A percentile compares a stretch with the other conserved stretches of the same genome.
phyloP scores from a whole-genome alignment of 2,329 filamentous ascomycete species.

The Fusarium chlamydosporum region DNA sequence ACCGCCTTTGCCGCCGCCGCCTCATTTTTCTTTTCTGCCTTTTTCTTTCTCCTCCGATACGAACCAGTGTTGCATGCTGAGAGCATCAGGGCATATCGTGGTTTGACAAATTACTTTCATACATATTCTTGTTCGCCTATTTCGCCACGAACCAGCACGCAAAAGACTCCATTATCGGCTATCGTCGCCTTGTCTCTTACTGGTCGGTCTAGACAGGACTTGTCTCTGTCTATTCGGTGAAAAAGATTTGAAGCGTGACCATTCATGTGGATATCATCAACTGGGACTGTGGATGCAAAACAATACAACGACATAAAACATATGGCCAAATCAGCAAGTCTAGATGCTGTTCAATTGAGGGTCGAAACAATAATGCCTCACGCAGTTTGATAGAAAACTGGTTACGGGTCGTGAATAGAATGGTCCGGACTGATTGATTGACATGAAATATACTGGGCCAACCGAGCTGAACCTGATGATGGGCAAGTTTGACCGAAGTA shows the following conservation, averaged over 20 bases:
- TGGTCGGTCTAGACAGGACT: background rate
- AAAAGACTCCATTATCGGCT: background rate
- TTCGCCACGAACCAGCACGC: no score
- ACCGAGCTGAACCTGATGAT: background rate
- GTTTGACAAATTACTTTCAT: conserved; percentile 1
- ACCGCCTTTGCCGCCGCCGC: conserved; percentile 6
- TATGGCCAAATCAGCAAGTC: background rate
- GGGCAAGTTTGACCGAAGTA: background rate
- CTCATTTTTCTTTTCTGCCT: background rate
- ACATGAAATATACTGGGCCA: background rate
- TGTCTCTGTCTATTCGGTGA: background rate
- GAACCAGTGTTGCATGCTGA: background rate
- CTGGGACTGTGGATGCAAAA: background rate
- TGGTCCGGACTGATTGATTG: background rate
- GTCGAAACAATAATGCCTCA: background rate
- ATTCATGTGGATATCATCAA: conserved; percentile 2
- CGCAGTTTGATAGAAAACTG: background rate
- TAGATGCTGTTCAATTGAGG: background rate
- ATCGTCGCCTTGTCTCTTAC: background rate
- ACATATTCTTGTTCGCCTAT: background rate
- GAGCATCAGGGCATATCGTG: conserved; percentile 2
- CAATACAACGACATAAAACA: background rate
- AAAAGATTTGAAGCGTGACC: background rate
- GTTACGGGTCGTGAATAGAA: background rate
- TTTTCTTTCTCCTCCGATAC: background rate